Percentiles rank a stretch among this genome's conserved stretches.
phyloP scores from a whole-genome alignment of 1,139 yeast genomes.

The Hyphopichia khmerensis region DNA sequence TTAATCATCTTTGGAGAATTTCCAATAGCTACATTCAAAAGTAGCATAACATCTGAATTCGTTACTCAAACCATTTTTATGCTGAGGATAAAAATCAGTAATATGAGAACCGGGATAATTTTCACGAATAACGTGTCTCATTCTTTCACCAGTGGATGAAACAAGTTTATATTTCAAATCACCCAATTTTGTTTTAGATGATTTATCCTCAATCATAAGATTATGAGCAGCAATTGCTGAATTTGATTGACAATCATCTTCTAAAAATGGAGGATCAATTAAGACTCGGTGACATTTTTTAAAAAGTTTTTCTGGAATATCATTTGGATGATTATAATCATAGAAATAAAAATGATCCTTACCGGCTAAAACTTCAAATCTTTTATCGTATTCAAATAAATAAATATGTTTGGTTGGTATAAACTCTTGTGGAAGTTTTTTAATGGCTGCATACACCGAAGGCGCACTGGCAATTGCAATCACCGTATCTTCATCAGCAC shows the following conservation, averaged over 20 bases:
- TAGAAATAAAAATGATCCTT: constrained; percentile 63
- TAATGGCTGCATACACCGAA: constrained; percentile 83
- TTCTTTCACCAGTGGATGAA: constrained; percentile 87
- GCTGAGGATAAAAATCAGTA: constrained; percentile 75
- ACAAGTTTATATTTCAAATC: constrained; percentile 51
- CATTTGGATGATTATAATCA: constrained; percentile 70
- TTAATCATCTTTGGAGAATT: constrained; percentile 13
- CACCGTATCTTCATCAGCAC: constrained; percentile 69
- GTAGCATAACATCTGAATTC: constrained; percentile 86
- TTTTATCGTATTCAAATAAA: constrained; percentile 71
- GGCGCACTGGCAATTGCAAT: constrained; percentile 86
- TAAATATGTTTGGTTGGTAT: constrained; percentile 70
- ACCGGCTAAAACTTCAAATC: constrained; percentile 75
- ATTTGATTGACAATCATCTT: constrained; percentile 76
- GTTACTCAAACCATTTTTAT: constrained; percentile 80
- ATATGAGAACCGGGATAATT: constrained; percentile 64
- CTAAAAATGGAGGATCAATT: constrained; percentile 87
- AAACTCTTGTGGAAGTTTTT: constrained; percentile 46
- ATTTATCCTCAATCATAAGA: constrained; percentile 45
- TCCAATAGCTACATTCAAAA: constrained; percentile 52
- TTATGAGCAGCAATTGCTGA: constrained; percentile 69
- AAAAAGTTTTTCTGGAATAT: constrained; percentile 55
- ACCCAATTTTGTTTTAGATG: constrained; percentile 37
- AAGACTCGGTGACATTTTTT: constrained; percentile 71
- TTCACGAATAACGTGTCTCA: constrained; percentile 58